These are phyloP conservation scores for Tulasnella sp. DNA, from an alignment of 768 basidiomycete species.

Conservation along the genomic window DNA sequence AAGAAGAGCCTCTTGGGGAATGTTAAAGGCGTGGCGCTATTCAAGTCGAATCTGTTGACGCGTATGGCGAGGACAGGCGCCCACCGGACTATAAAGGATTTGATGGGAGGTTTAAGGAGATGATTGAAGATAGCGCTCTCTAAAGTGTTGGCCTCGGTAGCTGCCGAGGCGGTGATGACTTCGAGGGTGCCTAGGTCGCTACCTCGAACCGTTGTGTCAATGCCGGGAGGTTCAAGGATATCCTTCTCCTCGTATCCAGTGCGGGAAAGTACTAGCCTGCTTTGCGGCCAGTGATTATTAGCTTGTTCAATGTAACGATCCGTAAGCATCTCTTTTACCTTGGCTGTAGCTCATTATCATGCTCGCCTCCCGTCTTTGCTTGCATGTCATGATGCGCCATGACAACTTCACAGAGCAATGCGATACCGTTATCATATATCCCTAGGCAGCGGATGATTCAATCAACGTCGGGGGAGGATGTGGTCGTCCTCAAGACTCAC, in stretches of 20 bases:
- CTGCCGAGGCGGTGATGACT: background rate
- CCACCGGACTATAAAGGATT: constrained; percentile 39
- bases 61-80: constrained; percentile 19
- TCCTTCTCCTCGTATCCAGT: background rate
- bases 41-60: constrained; percentile 18
- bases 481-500: background rate
- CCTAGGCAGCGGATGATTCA: constrained; percentile 22
- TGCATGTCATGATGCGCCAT: background rate
- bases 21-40: constrained; percentile 31
- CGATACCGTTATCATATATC: constrained; percentile 2
- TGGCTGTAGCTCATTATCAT: background rate
- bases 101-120: constrained; percentile 43
- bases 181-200: background rate
- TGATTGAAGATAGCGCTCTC: constrained; percentile 40
- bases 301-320: background rate
- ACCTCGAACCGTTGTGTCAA: background rate
- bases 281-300: background rate
- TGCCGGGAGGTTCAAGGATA: background rate
- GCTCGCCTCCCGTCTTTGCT: background rate
- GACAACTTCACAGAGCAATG: background rate
- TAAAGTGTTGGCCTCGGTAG: constrained; percentile 20
- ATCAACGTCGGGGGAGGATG: constrained; percentile 24
- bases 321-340: background rate
- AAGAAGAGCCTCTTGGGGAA: constrained; percentile 60
- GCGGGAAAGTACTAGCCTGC: background rate